Conservation (phyloP, 345 rosid species). For the Eucalyptus lansdowneana region DNA sequence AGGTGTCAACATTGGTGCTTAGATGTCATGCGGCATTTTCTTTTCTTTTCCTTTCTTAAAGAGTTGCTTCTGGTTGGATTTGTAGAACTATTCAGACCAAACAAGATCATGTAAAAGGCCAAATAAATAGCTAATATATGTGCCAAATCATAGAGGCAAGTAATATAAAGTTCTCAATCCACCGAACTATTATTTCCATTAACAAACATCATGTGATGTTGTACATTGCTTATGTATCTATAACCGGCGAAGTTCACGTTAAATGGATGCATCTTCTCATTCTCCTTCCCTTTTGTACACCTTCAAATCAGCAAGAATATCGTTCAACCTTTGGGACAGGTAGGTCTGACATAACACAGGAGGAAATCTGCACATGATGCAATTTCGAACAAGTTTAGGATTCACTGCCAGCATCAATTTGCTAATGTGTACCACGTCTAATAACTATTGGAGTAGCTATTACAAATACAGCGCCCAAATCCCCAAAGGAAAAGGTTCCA, state of each 20-base stretch:
- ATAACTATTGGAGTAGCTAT: not conserved
- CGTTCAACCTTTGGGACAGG: constrained; percentile 49
- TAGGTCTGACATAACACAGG: constrained; percentile 54
- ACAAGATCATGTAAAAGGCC: too few relatives aligned
- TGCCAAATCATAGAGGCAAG: too few relatives aligned
- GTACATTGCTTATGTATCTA: not conserved
- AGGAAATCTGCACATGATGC: constrained; percentile 24
- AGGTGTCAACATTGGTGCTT: too few relatives aligned
- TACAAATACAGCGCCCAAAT: not conserved
- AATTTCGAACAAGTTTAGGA: not conserved
- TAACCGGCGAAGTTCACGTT: not conserved
- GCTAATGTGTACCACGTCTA: not conserved
- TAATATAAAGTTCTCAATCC: too few relatives aligned
- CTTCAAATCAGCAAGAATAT: constrained; percentile 13
- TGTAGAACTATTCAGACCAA: too few relatives aligned
- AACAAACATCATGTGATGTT: too few relatives aligned
- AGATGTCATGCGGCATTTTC: too few relatives aligned
- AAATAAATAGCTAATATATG: too few relatives aligned
- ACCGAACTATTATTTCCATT: too few relatives aligned
- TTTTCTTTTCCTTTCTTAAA: too few relatives aligned
- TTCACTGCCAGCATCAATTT: not conserved
- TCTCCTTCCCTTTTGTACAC: not conserved
- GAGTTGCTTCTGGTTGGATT: too few relatives aligned
- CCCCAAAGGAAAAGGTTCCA: not conserved
- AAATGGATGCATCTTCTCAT: not conserved